phyloP scores from a whole-genome alignment of 164 flowering plant species.

The Liquidambar formosana region DNA sequence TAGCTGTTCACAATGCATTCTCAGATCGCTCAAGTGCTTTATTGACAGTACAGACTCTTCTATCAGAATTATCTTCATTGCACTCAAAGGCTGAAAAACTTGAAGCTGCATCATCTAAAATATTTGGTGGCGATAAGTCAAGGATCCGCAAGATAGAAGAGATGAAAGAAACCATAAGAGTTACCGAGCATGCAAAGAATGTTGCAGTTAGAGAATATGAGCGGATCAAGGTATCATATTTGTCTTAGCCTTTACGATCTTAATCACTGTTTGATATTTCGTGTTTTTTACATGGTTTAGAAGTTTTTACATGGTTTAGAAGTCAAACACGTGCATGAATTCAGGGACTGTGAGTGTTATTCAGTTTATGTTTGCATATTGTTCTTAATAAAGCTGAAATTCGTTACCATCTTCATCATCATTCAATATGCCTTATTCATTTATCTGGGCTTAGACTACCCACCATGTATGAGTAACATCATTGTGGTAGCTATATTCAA shows the following conservation, averaged over 20 bases:
- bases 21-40: conserved; percentile 89
- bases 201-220: conserved; percentile 79
- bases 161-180: conserved; percentile 71
- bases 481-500: too few relatives aligned
- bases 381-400: too few relatives aligned
- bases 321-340: too few relatives aligned
- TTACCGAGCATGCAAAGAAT: conserved; percentile 81
- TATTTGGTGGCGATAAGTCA: conserved; percentile 87
- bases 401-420: too few relatives aligned
- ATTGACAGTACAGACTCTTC: conserved; percentile 85
- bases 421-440: too few relatives aligned
- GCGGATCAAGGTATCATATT: conserved; percentile 74
- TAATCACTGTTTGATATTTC: not conserved
- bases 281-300: too few relatives aligned
- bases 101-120: conserved; percentile 83
- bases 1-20: conserved; percentile 83
- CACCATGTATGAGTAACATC: too few relatives aligned
- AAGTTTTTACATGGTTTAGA: too few relatives aligned
- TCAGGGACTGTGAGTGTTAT: too few relatives aligned
- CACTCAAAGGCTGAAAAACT: conserved; percentile 72
- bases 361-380: too few relatives aligned
- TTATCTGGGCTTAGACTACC: too few relatives aligned
- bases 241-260: not conserved
- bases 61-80: conserved; percentile 74
- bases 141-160: conserved; percentile 76